Conservation (phyloP, 306 rosid genomes). For the Corylus americana region DNA sequence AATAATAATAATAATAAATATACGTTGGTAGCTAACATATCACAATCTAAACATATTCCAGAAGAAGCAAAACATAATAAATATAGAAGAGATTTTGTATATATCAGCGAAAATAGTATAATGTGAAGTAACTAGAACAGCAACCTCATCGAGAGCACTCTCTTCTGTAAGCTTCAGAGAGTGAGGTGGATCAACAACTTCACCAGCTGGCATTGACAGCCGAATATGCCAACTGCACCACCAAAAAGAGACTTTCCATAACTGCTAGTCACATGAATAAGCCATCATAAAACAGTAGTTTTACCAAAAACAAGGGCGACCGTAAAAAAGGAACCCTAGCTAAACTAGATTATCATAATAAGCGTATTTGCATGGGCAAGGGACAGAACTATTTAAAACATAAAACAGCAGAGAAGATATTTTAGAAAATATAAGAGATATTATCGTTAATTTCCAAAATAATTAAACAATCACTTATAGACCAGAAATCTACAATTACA, state of each 20-base stretch:
- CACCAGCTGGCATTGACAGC: slow-evolving; percentile 68
- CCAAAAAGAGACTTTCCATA: background rate
- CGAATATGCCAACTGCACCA: slow-evolving; percentile 74
- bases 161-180: slow-evolving; percentile 67
- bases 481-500: slow-evolving; percentile 13
- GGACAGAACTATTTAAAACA: background rate
- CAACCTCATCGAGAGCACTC: slow-evolving; percentile 74
- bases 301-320: background rate
- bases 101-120: slow-evolving; percentile 1
- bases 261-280: slow-evolving; percentile 1
- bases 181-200: slow-evolving; percentile 60
- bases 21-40: background rate
- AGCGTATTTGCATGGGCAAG: background rate
- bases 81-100: background rate
- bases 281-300: background rate
- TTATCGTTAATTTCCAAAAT: background rate
- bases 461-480: background rate
- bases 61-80: slow-evolving; percentile 8
- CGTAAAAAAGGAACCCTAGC: background rate
- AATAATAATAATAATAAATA: too few relatives aligned
- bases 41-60: background rate
- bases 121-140: slow-evolving; percentile 25
- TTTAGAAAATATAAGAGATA: background rate
- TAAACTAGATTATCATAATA: background rate
- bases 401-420: background rate